These are phyloP conservation scores for Sporothrix inflata DNA, from an alignment of 2,329 filamentous ascomycete genomes.

Conservation along the genomic window DNA sequence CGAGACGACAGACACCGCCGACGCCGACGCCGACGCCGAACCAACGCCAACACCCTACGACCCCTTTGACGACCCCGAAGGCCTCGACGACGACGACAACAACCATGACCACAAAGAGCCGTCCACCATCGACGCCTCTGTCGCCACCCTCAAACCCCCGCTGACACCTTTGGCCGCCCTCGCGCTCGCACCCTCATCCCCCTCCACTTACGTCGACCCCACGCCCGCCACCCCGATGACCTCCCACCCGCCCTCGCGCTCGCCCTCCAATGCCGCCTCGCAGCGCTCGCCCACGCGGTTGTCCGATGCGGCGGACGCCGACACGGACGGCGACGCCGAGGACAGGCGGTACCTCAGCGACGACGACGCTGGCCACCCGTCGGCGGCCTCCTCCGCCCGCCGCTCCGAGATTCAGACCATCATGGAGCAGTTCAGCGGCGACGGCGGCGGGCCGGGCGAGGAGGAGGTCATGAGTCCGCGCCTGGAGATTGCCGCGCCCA, in stretches of 20 bases:
- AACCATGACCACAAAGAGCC: neutral
- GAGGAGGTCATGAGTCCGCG: conserved; percentile 93
- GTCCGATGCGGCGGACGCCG: conserved; percentile 52
- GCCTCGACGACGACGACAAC: neutral
- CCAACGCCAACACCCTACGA: conserved; percentile 14
- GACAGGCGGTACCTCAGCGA: conserved; percentile 62
- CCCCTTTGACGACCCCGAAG: conserved; percentile 28
- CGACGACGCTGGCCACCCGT: conserved; percentile 48
- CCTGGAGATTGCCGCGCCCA: conserved; percentile 78
- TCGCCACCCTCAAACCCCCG: conserved; percentile 51
- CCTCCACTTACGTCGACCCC: conserved; percentile 62
- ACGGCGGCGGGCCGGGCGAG: conserved; percentile 68
- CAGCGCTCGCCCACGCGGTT: conserved; percentile 51
- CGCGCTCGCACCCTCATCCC: conserved; percentile 49
- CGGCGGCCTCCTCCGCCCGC: neutral
- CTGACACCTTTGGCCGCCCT: conserved; percentile 53
- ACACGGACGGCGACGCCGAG: conserved; percentile 45
- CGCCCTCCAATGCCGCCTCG: conserved; percentile 59
- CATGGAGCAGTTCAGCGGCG: conserved; percentile 91
- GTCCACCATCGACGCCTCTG: conserved; percentile 42
- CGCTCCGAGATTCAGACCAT: conserved; percentile 91
- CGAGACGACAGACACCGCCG: neutral
- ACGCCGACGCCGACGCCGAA: neutral
- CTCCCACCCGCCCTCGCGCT: conserved; percentile 62
- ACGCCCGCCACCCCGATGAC: conserved; percentile 58